Conservation (phyloP, 148 eudicot species). For the Nyssa sinensis region DNA sequence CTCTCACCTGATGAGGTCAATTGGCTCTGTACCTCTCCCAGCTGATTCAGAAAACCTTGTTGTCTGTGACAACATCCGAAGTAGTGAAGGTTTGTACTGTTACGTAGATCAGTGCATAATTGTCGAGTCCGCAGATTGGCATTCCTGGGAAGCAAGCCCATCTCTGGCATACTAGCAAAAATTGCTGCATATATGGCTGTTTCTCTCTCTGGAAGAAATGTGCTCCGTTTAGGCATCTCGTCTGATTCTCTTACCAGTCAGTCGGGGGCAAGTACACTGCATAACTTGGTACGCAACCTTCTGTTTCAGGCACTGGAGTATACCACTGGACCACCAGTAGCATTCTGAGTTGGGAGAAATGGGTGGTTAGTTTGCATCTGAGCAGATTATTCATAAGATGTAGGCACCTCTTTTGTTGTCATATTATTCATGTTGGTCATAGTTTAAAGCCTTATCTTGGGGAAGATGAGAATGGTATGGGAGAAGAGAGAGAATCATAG, state of each 20-base stretch:
- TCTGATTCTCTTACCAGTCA: background rate
- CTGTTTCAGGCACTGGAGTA: background rate
- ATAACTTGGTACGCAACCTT: background rate
- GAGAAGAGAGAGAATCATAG: no score
- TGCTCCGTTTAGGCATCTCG: background rate
- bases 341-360: background rate
- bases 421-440: background rate
- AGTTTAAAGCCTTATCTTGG: background rate
- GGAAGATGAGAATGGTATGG: no score
- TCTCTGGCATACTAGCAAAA: background rate
- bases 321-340: background rate
- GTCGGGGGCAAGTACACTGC: no score
- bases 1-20: constrained; percentile 56
- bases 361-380: background rate
- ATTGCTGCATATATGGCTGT: background rate
- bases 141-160: background rate
- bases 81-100: constrained; percentile 85
- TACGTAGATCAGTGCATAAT: constrained; percentile 24
- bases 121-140: background rate
- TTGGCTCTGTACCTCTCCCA: constrained; percentile 94
- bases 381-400: background rate
- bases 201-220: background rate
- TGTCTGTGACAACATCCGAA: constrained; percentile 90
- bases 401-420: background rate
- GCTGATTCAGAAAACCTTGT: constrained; percentile 86